phyloP scores from a whole-genome alignment of 2,329 filamentous ascomycete genomes.

The Pseudogymnoascus sp. region DNA sequence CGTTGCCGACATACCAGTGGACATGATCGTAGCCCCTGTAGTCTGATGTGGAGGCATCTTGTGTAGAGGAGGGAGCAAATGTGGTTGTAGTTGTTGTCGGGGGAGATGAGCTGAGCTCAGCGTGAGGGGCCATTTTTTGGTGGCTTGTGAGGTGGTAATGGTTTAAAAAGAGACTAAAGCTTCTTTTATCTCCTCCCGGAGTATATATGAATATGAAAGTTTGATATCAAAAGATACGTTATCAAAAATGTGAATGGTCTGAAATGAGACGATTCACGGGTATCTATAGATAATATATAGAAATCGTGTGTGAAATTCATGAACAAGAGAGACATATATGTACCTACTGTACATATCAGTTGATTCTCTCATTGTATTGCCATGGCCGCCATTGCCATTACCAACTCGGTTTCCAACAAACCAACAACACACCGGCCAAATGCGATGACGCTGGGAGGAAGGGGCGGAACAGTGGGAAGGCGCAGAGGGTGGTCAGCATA shows the following conservation, averaged over 20 bases:
- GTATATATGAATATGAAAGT: background rate
- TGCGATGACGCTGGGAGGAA: slow-evolving; percentile 11
- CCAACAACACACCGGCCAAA: slow-evolving; percentile 19
- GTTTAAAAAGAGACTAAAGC: slow-evolving; percentile 10
- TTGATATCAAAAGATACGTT: background rate
- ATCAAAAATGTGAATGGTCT: background rate
- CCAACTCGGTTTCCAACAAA: slow-evolving; percentile 22
- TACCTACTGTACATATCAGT: background rate
- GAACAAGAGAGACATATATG: background rate
- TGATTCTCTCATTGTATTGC: slow-evolving; percentile 22
- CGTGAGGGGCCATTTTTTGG: slow-evolving; percentile 19
- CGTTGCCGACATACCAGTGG: slow-evolving; percentile 94
- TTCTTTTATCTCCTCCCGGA: slow-evolving; percentile 41
- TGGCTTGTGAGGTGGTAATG: background rate
- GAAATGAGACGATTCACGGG: background rate
- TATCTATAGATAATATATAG: background rate
- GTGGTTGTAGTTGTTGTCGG: slow-evolving; percentile 16
- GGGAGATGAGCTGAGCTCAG: slow-evolving; percentile 14
- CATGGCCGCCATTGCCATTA: slow-evolving; percentile 22
- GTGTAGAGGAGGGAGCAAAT: slow-evolving; percentile 29
- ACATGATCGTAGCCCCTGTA: slow-evolving; percentile 88
- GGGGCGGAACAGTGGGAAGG: background rate
- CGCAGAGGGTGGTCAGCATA: background rate
- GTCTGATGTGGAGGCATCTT: slow-evolving; percentile 30
- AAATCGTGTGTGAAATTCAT: background rate